Evolutionary conservation across 768 basidiomycete genomes (phyloP).

Genomic region (Leccinum olivaceopallidum): DNA sequence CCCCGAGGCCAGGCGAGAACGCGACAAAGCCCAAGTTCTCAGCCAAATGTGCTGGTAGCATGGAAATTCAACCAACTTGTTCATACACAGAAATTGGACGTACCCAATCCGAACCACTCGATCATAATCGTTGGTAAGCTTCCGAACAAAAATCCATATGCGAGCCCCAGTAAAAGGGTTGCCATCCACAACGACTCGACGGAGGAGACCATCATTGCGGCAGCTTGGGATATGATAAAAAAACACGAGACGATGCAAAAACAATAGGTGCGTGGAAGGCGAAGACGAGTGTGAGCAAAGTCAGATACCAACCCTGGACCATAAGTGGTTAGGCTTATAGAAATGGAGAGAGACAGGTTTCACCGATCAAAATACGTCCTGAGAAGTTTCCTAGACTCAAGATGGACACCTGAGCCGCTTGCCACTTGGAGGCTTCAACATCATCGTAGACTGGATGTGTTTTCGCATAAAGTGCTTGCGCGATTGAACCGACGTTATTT

Average conservation of each 20-base stretch:
- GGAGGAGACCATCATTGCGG: conserved; percentile 53
- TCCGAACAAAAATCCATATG: conserved; percentile 75
- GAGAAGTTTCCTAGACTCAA: conserved; percentile 80
- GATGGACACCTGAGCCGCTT: conserved; percentile 81
- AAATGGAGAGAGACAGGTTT: not conserved
- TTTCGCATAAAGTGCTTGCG: conserved; percentile 65
- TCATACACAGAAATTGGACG: conserved; percentile 32
- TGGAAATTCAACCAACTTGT: not conserved
- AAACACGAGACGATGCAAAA: conserved; percentile 64
- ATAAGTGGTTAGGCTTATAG: not conserved
- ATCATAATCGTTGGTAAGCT: conserved; percentile 73
- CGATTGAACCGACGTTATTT: conserved; percentile 83
- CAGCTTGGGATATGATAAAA: conserved; percentile 73
- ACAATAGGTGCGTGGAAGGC: conserved; percentile 66
- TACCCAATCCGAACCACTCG: conserved; percentile 89
- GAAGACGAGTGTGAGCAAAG: conserved; percentile 53
- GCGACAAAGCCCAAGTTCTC: conserved; percentile 87
- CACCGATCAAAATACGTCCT: conserved; percentile 79
- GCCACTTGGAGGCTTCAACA: conserved; percentile 66
- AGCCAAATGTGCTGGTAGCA: conserved; percentile 63
- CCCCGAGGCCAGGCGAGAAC: conserved; percentile 70
- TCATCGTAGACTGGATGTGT: conserved; percentile 64
- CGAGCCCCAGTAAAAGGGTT: conserved; percentile 37
- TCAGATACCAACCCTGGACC: conserved; percentile 68
- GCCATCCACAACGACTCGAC: conserved; percentile 65